Evolutionary conservation across 352 stramenopile species (phyloP).

Genomic region (Phytophthora idaei): DNA sequence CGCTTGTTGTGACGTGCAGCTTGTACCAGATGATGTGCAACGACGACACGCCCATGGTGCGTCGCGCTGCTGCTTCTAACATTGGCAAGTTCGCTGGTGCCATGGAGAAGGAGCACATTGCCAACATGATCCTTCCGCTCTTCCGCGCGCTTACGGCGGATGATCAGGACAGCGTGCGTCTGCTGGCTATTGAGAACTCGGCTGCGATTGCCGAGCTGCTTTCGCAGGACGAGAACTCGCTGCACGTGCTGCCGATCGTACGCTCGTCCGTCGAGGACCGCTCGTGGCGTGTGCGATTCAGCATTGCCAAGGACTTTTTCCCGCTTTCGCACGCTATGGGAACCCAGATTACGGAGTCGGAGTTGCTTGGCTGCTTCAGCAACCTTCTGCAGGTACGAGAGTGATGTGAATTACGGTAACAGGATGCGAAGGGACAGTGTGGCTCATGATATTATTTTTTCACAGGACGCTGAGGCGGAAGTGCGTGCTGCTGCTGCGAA

Average conservation of each 20-base stretch:
- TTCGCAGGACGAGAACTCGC: slow-evolving; percentile 74
- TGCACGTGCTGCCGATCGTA: slow-evolving; percentile 78
- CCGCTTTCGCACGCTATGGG: slow-evolving; percentile 83
- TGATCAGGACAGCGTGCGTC: slow-evolving; percentile 95
- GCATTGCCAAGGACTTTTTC: slow-evolving; percentile 94
- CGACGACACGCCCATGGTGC: slow-evolving; percentile 90
- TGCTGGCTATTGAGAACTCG: slow-evolving; percentile 91
- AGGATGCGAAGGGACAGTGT: background rate
- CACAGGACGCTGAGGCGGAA: slow-evolving; percentile 91
- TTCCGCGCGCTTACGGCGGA: slow-evolving; percentile 91
- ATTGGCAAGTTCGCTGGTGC: slow-evolving; percentile 80
- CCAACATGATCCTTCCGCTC: slow-evolving; percentile 73
- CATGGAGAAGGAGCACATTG: slow-evolving; percentile 80
- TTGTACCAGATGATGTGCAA: slow-evolving; percentile 83
- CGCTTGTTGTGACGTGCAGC: slow-evolving; percentile 32
- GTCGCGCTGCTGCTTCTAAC: slow-evolving; percentile 77
- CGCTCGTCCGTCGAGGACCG: slow-evolving; percentile 81
- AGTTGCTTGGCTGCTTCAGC: slow-evolving; percentile 92
- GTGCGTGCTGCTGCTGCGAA: slow-evolving; percentile 91
- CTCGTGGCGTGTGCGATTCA: slow-evolving; percentile 94
- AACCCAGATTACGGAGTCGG: slow-evolving; percentile 79
- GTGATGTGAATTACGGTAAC: slow-evolving; percentile 1
- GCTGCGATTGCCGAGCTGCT: slow-evolving; percentile 77
- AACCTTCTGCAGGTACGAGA: slow-evolving; percentile 84
- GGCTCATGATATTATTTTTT: slow-evolving; percentile 8